Conservation (phyloP, 345 rosid species). For the Turnera subulata region DNA sequence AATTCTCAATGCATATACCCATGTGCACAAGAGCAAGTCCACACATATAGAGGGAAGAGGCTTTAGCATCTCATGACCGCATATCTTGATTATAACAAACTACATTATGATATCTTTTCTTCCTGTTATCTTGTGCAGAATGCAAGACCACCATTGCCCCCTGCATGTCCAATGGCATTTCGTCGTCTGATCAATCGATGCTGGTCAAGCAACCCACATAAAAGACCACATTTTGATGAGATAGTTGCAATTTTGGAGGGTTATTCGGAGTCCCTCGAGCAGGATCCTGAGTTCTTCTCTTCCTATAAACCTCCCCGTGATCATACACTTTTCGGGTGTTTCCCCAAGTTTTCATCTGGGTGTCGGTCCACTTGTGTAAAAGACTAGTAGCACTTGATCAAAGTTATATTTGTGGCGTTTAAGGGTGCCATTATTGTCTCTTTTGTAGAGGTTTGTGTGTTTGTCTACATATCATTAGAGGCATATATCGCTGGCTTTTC, state of each 20-base stretch:
- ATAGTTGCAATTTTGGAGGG: constrained; percentile 51
- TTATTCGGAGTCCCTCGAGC: constrained; percentile 44
- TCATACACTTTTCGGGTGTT: constrained; percentile 28
- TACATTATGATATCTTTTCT: neutral
- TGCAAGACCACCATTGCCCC: constrained; percentile 66
- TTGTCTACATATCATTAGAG: constrained; percentile 2
- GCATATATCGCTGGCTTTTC: neutral
- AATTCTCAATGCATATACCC: too few relatives aligned
- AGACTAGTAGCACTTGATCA: constrained; percentile 9
- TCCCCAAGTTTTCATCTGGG: constrained; percentile 32
- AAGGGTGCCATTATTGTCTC: constrained; percentile 13
- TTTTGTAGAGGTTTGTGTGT: constrained; percentile 3
- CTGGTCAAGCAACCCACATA: constrained; percentile 60
- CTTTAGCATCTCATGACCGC: too few relatives aligned
- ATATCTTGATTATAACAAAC: too few relatives aligned
- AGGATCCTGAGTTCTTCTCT: constrained; percentile 49
- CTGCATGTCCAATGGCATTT: constrained; percentile 49
- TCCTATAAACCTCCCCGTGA: constrained; percentile 30
- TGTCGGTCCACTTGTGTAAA: constrained; percentile 19
- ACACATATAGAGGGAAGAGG: too few relatives aligned
- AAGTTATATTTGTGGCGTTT: constrained; percentile 15
- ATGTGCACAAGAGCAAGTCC: too few relatives aligned
- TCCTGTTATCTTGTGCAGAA: constrained; percentile 38
- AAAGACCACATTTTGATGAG: constrained; percentile 57
- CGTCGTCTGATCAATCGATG: constrained; percentile 51